Evolutionary conservation across 768 basidiomycete genomes (phyloP).

Genomic region (Leucocoprinus sp.): DNA sequence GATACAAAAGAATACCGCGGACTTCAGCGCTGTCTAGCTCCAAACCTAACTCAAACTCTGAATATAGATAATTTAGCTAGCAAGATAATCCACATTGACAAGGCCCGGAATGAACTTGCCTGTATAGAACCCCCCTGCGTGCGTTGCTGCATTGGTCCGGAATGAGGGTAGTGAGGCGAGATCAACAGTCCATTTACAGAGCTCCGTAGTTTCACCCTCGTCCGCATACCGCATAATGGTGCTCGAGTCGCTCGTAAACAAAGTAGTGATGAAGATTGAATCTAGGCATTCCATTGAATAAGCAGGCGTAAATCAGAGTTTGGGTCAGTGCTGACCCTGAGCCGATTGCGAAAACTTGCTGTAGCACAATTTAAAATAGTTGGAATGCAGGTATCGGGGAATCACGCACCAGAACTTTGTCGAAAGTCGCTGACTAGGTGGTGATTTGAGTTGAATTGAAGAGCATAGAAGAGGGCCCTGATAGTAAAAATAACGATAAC

Average conservation of each 20-base stretch:
- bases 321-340: conserved; percentile 27
- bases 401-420: conserved; percentile 72
- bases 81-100: not conserved
- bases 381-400: conserved; percentile 7
- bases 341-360: conserved; percentile 72
- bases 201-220: conserved; percentile 67
- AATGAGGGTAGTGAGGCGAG: conserved; percentile 71
- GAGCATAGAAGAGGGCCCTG: conserved; percentile 14
- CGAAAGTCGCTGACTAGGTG: conserved; percentile 62
- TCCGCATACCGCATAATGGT: conserved; percentile 77
- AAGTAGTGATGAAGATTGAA: conserved; percentile 70
- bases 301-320: not conserved
- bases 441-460: conserved; percentile 14
- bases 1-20: conserved; percentile 68
- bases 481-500: conserved; percentile 19
- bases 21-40: conserved; percentile 85
- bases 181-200: conserved; percentile 87
- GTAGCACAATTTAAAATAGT: conserved; percentile 9
- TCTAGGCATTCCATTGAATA: conserved; percentile 33
- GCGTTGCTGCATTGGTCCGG: conserved; percentile 55
- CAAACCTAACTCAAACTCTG: conserved; percentile 74
- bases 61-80: conserved; percentile 26
- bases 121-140: conserved; percentile 67
- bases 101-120: conserved; percentile 32
- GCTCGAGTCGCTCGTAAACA: conserved; percentile 73